Conservation (phyloP, 148 eudicot species). For the Hydrangea macrophylla region DNA sequence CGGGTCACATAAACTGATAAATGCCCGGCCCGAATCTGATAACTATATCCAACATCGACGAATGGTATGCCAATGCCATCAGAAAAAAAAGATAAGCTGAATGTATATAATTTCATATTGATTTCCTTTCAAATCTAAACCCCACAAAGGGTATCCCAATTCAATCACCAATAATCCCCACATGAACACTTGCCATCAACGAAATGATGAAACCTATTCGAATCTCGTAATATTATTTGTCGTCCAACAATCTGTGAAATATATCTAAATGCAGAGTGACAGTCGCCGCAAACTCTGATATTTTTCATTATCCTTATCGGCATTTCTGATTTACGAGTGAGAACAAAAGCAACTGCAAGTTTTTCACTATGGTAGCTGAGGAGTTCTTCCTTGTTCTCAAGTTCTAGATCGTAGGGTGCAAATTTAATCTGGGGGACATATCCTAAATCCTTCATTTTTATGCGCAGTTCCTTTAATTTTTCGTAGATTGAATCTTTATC, state of each 20-base stretch:
- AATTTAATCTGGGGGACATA: constrained; percentile 47
- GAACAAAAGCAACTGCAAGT: constrained; percentile 70
- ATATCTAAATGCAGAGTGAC: constrained; percentile 54
- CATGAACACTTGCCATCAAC: no score
- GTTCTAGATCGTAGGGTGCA: constrained; percentile 59
- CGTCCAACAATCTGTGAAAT: constrained; percentile 50
- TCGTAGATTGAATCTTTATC: constrained; percentile 48
- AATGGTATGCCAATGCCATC: no score
- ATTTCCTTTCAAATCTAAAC: no score
- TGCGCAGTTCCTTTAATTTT: constrained; percentile 44
- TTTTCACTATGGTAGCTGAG: constrained; percentile 72
- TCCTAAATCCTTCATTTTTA: constrained; percentile 57
- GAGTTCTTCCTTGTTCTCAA: constrained; percentile 63
- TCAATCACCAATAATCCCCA: constrained; percentile 59
- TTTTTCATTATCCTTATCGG: constrained; percentile 76
- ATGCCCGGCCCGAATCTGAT: no score
- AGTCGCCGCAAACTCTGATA: no score
- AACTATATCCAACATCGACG: no score
- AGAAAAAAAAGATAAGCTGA: no score
- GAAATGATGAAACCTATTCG: no score
- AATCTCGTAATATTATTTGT: constrained; percentile 56
- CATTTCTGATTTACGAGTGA: constrained; percentile 41
- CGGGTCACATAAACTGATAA: no score
- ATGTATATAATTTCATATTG: no score
- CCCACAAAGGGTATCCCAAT: no score